Conservation (phyloP, 805 yeast genomes). For the Metschnikowia bowlesiae region DNA sequence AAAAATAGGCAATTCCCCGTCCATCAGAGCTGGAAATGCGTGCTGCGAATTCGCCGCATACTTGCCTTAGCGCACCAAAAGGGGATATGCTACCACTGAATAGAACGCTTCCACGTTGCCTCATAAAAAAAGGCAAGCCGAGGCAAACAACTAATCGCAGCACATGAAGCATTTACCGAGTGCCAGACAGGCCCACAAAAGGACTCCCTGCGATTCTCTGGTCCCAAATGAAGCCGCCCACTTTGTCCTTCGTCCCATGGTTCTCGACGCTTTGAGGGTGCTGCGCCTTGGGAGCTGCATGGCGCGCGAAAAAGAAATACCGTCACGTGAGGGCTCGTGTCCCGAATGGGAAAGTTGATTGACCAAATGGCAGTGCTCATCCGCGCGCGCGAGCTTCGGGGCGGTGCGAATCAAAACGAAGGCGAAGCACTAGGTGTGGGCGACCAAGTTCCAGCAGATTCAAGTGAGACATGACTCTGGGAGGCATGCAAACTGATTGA, state of each 20-base stretch:
- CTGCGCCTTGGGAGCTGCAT: conserved; percentile 7
- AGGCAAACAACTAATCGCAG: too few species aligned
- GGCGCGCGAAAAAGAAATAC: neutral
- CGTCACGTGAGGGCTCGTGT: conserved; percentile 8
- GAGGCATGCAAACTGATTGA: too few species aligned
- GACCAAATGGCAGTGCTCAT: neutral
- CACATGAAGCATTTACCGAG: too few species aligned
- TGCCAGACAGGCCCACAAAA: neutral
- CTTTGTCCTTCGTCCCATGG: neutral
- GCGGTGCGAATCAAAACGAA: neutral
- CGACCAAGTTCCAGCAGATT: too few species aligned
- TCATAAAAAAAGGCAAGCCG: too few species aligned
- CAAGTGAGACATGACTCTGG: too few species aligned
- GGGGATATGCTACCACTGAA: neutral
- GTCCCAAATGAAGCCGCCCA: too few species aligned
- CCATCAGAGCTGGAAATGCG: neutral
- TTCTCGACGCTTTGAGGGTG: neutral
- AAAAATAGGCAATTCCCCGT: neutral
- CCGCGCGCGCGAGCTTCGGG: neutral
- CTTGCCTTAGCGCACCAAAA: neutral
- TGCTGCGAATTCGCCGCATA: neutral
- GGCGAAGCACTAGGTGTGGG: neutral
- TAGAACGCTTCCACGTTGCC: neutral
- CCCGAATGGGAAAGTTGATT: conserved; percentile 1
- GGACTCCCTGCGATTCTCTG: neutral